Evolutionary conservation across 2,329 filamentous ascomycete genomes (phyloP), one percentile per base, ranked within the genome.

Genomic region (Penicillium sp.): DNA sequence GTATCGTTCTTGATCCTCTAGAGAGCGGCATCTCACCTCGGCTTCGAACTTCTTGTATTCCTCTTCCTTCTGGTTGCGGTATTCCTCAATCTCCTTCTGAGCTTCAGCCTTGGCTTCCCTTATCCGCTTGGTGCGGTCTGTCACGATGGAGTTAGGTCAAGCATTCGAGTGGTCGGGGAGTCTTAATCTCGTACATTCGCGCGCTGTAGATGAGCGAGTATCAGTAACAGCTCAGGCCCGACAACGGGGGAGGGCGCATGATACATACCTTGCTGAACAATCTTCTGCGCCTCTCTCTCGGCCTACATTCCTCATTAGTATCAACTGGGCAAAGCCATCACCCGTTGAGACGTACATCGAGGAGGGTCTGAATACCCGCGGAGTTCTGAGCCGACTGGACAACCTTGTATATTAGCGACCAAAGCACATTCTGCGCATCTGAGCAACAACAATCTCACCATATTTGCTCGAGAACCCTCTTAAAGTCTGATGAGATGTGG

Each of bases 281-380:
- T 98, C 82, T 96, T 96, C 76, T 95, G 92, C 54, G 93, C 93
- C 74, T 97, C 92, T 75, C 90, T 87, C 82, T 98, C 93, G 65
- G 93, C 91, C 92, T 97, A 20, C 4, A 35, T 4, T 10, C 28
- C 62, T 6, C 13, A 45, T 51, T 10, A 46, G 44, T 45, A 47
- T 29, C 33, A 7, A 39, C 59, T 33, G 59, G 44, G 53, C 53
- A 12, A 8, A 37, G 35, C 47, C 38, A 3, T 23, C 13, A 7
- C 18, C 33, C 15, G n/a, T 24, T 18, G 42, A 51, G 53, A 70
- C 87, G 66, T 87, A 98, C 93, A 77, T 97, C 93, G 76, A 98
- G 89, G 68, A 98, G 85, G 70, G 92, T 97, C 77, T 97, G 92
- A 72, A 98, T 98, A 74, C 93, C 93, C 67, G 89, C 86, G 60